Conservation (phyloP, 441 rosid species). For the Kokia cookei region DNA sequence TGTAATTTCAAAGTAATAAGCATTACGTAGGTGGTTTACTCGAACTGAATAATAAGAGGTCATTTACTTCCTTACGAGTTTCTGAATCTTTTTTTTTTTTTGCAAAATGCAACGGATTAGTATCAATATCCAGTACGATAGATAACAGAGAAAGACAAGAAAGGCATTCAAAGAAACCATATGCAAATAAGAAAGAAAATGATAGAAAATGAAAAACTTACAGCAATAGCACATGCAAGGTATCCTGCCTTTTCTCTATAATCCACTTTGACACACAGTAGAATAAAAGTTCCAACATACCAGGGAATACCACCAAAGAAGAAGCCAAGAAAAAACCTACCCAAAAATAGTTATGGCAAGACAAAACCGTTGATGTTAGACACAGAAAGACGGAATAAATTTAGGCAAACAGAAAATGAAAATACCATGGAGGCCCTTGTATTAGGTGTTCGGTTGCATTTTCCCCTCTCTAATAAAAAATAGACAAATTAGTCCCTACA, state of each 20-base stretch:
- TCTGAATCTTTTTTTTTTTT: not conserved
- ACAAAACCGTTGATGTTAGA: not conserved
- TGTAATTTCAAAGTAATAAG: not conserved
- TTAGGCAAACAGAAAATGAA: not conserved
- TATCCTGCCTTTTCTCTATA: constrained; percentile 86
- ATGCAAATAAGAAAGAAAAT: not conserved
- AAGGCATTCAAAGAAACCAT: not conserved
- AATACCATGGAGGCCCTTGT: too few species aligned
- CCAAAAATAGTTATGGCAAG: not conserved
- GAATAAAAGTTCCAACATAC: constrained; percentile 65
- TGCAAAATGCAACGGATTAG: not conserved
- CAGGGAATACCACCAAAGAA: constrained; percentile 85
- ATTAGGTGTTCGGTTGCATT: too few species aligned
- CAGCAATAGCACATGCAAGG: constrained; percentile 73
- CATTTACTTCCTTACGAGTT: not conserved
- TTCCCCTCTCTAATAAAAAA: too few species aligned
- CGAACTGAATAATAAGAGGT: not conserved
- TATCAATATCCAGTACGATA: not conserved
- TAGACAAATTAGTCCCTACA: too few species aligned
- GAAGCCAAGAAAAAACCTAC: constrained; percentile 75
- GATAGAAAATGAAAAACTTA: constrained; percentile 24
- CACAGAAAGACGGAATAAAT: not conserved
- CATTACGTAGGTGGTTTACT: not conserved
- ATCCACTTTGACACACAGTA: constrained; percentile 51
- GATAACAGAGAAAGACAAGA: not conserved